Evolutionary conservation across 2,329 filamentous ascomycete species (phyloP), one percentile per base, ranked within the genome.

Genomic region (Akanthomyces muscarius): DNA sequence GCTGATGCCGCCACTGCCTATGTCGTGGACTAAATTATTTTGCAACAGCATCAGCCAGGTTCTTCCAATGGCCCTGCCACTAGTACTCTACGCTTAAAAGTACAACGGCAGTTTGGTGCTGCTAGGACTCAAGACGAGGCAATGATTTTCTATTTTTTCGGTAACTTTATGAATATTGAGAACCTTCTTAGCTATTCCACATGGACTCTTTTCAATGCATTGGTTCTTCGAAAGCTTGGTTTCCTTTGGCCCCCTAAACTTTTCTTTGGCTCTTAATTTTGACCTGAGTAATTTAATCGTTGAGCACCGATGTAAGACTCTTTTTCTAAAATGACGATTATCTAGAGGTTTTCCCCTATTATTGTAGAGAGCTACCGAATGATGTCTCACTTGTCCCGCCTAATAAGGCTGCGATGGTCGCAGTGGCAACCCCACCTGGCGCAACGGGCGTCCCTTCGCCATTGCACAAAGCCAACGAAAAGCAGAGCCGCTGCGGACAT

Each of bases 1-100:
- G 54, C 54, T 5, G 54, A 57, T 23, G 54, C 54, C 6, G 55
- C 55, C 6, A 58, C 55, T 30, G 3, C 36, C 1, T 61, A 61
- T 7, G 58, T 61, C 23, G 58, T 60, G 21, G 58, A 61, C 50
- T 53, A 61, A 54, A 45, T 54, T 13, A 30, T n/a, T n/a, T 23
- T 13, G n/a, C 11, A 14, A 8, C n/a, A 28, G 59, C 50, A 30
- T 38, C 41, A 18, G 50, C 23, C 36, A 38, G 13, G 51, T 25
- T 11, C 48, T 14, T 33, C 28, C 33, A 33, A 51, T 38, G 6
- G 13, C 30, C 28, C 30, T 36, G 44, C 42, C 28, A 48, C 33
- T 8, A 2, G 23, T 11, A 18, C 44, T 14, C 30, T 21, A 14
- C 42, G n/a, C 44, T 38, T 44, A 10, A 45, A 45, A 33, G 41